Percentiles rank a stretch among this genome's conserved stretches.
Evolutionary conservation across 2,329 filamentous ascomycete genomes (phyloP).

Genomic region (Truncatella angustata): DNA sequence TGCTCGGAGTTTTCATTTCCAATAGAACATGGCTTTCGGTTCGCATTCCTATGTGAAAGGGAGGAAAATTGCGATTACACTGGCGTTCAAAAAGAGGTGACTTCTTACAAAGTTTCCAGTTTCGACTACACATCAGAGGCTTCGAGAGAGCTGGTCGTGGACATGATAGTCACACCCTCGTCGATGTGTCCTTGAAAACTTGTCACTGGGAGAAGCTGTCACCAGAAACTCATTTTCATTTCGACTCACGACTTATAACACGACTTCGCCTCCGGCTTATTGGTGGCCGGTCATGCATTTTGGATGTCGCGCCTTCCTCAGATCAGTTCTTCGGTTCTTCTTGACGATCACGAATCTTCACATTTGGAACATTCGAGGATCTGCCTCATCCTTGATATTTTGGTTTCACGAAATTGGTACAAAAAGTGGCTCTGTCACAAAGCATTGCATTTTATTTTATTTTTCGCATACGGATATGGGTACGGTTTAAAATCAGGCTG

Average conservation of each 20-base stretch:
- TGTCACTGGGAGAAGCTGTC: too few relatives aligned
- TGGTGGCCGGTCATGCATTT: neutral
- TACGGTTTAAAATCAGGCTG: too few relatives aligned
- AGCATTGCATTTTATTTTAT: constrained; percentile 3
- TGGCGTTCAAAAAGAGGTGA: constrained; percentile 29
- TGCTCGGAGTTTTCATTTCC: constrained; percentile 21
- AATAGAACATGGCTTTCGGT: constrained; percentile 27
- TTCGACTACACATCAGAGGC: too few relatives aligned
- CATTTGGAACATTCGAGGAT: neutral
- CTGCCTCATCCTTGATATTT: neutral
- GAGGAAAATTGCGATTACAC: constrained; percentile 26
- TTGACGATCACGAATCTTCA: neutral
- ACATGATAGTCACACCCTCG: too few relatives aligned
- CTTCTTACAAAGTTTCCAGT: neutral
- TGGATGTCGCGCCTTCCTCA: neutral
- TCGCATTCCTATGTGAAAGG: constrained; percentile 29
- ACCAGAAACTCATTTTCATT: too few relatives aligned
- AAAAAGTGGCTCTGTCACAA: neutral
- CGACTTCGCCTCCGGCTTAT: neutral
- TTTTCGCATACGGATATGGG: neutral
- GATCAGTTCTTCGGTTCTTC: neutral
- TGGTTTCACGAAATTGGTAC: neutral
- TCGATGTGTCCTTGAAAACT: too few relatives aligned
- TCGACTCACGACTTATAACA: neutral
- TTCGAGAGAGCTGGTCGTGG: too few relatives aligned